These are phyloP conservation scores for Zychaea mexicana DNA, from an alignment of 371 early-diverging fungal genomes.

Conservation along the genomic window DNA sequence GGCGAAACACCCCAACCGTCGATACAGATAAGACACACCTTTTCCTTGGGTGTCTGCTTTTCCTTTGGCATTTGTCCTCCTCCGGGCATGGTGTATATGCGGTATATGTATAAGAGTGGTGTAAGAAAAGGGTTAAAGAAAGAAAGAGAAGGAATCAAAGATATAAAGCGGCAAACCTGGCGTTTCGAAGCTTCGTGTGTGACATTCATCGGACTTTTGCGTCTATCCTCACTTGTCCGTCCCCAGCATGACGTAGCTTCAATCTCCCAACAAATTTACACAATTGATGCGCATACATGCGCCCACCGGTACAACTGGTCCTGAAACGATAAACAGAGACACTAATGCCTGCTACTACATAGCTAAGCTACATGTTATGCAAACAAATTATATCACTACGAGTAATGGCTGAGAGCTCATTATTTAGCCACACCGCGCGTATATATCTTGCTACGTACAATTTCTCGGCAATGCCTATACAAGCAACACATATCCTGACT, in stretches of 20 bases:
- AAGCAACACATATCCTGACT: too few relatives aligned
- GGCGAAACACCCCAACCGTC: conserved; percentile 97
- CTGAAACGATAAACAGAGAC: too few relatives aligned
- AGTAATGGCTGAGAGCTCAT: too few relatives aligned
- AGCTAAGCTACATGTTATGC: too few relatives aligned
- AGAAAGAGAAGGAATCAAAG: not conserved
- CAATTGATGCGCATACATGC: too few relatives aligned
- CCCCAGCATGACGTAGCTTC: conserved; percentile 1
- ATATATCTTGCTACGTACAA: too few relatives aligned
- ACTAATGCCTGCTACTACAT: too few relatives aligned
- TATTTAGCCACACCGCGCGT: too few relatives aligned
- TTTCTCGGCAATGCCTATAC: too few relatives aligned
- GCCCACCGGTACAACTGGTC: too few relatives aligned
- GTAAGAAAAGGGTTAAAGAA: conserved; percentile 7
- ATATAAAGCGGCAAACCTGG: not conserved
- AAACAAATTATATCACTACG: too few relatives aligned
- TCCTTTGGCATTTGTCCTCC: conserved; percentile 54
- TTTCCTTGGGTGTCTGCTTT: conserved; percentile 52
- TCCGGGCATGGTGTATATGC: conserved; percentile 43
- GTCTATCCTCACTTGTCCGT: not conserved
- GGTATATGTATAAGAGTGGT: conserved; percentile 9
- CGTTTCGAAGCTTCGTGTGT: not conserved
- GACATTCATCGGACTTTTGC: not conserved
- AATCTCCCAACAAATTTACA: not conserved
- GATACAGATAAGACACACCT: conserved; percentile 82